A percentile compares a stretch with the other conserved stretches of the same genome.
These are phyloP conservation scores for Choanephora cucurbitarum DNA, from an alignment of 371 early-diverging fungal species.

Conservation along the genomic window DNA sequence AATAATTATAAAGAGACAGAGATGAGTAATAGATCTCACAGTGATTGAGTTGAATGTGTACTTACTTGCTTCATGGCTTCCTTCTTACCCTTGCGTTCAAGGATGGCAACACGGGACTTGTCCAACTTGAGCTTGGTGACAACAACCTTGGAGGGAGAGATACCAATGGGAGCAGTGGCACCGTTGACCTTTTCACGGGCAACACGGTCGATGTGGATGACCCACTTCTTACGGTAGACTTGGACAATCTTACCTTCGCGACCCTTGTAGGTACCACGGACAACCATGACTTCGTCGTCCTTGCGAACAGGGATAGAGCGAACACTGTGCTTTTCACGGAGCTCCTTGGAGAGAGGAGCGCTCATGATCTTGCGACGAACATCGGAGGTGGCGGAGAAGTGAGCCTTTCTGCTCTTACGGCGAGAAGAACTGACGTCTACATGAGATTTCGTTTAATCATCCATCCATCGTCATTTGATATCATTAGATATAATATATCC, in stretches of 20 bases:
- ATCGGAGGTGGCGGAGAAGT: slow-evolving; percentile 96
- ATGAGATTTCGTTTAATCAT: slow-evolving; percentile 15
- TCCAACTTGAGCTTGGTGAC: slow-evolving; percentile 93
- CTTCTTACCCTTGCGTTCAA: slow-evolving; percentile 74
- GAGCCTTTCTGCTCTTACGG: slow-evolving; percentile 97
- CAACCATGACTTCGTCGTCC: slow-evolving; percentile 96
- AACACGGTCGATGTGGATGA: slow-evolving; percentile 96
- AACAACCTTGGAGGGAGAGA: slow-evolving; percentile 98
- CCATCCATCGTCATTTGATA: slow-evolving; percentile 3
- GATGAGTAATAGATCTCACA: too few relatives aligned
- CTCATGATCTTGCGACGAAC: slow-evolving; percentile 95
- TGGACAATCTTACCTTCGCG: slow-evolving; percentile 95
- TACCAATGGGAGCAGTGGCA: slow-evolving; percentile 87
- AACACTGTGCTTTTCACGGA: slow-evolving; percentile 39
- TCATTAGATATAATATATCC: not conserved
- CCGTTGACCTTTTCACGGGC: slow-evolving; percentile 97
- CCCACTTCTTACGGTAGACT: slow-evolving; percentile 97
- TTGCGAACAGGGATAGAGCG: slow-evolving; percentile 96
- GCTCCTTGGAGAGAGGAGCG: slow-evolving; percentile 95
- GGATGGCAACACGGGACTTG: slow-evolving; percentile 89
- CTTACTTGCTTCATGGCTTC: slow-evolving; percentile 47
- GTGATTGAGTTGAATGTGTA: not conserved
- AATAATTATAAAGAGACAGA: too few relatives aligned
- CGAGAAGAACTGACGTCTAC: slow-evolving; percentile 91
- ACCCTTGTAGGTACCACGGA: slow-evolving; percentile 95